Percentiles rank a stretch among this genome's conserved stretches.
Evolutionary conservation across 495 filamentous ascomycete genomes (phyloP).

Genomic region (Daldinia vernicosa): DNA sequence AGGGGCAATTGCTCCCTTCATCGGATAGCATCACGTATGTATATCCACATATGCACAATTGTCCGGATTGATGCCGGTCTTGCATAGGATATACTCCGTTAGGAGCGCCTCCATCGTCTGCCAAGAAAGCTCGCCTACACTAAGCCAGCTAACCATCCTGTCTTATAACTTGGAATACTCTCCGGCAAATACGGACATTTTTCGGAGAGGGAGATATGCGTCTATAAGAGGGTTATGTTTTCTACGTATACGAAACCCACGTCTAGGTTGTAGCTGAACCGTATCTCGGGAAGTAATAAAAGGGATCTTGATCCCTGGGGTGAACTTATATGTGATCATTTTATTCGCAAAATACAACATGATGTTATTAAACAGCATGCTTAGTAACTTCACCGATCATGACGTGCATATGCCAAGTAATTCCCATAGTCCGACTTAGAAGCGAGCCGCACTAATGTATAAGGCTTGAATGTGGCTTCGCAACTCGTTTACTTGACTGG

Average conservation of each 20-base stretch:
- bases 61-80: constrained; percentile 6
- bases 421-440: background rate
- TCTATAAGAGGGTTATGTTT: background rate
- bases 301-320: background rate
- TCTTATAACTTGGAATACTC: constrained; percentile 28
- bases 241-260: background rate
- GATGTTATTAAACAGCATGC: background rate
- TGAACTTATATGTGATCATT: background rate
- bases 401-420: constrained; percentile 32
- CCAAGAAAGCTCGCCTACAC: constrained; percentile 26
- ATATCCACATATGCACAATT: constrained; percentile 7
- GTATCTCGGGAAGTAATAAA: constrained; percentile 15
- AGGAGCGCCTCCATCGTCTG: constrained; percentile 20
- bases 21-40: constrained; percentile 3
- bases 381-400: constrained; percentile 3
- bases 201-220: constrained; percentile 13
- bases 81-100: constrained; percentile 24
- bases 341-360: background rate
- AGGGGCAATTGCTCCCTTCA: constrained; percentile 11
- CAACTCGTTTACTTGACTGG: background rate
- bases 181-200: constrained; percentile 12
- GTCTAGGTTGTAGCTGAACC: background rate
- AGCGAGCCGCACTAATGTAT: background rate
- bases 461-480: background rate
- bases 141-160: background rate